A percentile compares a stretch with the other conserved stretches of the same genome.
phyloP scores from a whole-genome alignment of 495 filamentous ascomycete species.

The Neurospora tetraspora region DNA sequence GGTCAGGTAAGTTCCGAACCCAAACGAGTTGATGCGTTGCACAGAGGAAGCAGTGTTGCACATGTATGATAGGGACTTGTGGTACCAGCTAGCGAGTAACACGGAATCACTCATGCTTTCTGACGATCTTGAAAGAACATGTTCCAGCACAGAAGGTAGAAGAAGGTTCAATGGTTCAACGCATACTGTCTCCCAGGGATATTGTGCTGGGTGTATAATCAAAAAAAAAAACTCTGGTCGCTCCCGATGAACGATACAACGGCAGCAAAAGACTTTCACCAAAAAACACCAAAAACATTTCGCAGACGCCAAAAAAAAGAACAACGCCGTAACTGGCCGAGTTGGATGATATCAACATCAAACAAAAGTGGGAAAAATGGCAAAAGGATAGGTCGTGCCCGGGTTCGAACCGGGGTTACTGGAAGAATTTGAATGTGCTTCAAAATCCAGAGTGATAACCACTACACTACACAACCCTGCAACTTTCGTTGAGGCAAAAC shows the following conservation, averaged over 20 bases:
- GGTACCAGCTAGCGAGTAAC: neutral
- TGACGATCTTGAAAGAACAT: neutral
- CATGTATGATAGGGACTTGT: neutral
- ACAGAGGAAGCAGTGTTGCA: neutral
- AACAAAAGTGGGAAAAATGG: neutral
- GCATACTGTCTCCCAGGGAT: too few species aligned
- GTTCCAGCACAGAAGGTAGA: neutral
- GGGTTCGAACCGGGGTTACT: neutral
- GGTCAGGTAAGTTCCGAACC: neutral
- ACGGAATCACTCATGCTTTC: neutral
- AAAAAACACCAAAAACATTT: too few species aligned
- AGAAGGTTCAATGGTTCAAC: neutral
- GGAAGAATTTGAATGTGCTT: neutral
- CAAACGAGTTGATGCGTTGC: neutral
- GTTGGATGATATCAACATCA: too few species aligned
- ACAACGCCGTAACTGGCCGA: neutral
- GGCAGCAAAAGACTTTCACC: too few species aligned
- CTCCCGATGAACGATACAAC: too few species aligned
- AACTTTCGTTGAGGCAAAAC: neutral
- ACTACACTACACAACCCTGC: neutral
- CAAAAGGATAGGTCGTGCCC: neutral
- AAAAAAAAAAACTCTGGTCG: too few species aligned
- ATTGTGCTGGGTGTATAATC: too few species aligned
- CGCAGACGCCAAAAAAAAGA: too few species aligned
- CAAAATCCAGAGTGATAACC: conserved; percentile 1